These are phyloP conservation scores for Dactylonectria macrodidyma DNA, from an alignment of 2,329 filamentous ascomycete genomes.

Conservation along the genomic window DNA sequence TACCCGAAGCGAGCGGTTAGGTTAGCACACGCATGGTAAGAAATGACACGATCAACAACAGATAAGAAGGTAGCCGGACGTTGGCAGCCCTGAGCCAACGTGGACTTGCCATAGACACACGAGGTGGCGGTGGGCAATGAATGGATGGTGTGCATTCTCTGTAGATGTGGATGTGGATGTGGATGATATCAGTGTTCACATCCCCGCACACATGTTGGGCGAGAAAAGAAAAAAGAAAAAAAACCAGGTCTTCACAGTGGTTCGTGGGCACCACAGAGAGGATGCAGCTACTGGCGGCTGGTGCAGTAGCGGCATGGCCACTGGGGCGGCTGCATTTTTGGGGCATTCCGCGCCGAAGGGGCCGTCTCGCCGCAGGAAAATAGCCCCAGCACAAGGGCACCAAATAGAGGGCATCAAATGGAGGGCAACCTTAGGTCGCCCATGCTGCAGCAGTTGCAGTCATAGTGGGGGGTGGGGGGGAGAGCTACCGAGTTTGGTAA, in stretches of 20 bases:
- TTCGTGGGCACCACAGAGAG: slow-evolving; percentile 23
- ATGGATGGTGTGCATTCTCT: slow-evolving; percentile 3
- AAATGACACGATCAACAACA: neutral
- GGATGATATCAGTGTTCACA: slow-evolving; percentile 3
- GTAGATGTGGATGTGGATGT: neutral
- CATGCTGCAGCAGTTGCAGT: slow-evolving; percentile 18
- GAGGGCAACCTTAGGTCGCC: neutral
- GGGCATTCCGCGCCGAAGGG: slow-evolving; percentile 44
- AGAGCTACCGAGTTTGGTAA: slow-evolving; percentile 40
- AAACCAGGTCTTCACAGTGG: slow-evolving; percentile 20
- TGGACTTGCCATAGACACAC: slow-evolving; percentile 17
- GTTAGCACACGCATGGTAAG: slow-evolving; percentile 9
- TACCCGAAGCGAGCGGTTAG: slow-evolving; percentile 4
- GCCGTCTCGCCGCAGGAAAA: slow-evolving; percentile 24
- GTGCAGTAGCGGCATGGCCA: slow-evolving; percentile 46
- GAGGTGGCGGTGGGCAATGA: slow-evolving; percentile 22
- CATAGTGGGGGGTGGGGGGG: slow-evolving; percentile 39
- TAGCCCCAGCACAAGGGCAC: neutral
- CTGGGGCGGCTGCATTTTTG: slow-evolving; percentile 33
- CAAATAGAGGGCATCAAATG: no score
- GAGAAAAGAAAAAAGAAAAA: slow-evolving; percentile 20
- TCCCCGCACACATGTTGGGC: slow-evolving; percentile 21
- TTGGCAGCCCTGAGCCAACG: slow-evolving; percentile 5
- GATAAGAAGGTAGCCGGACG: neutral
- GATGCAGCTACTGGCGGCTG: slow-evolving; percentile 43